phyloP scores from a whole-genome alignment of 208 protist species.

The Wallacemonas collosoma region DNA sequence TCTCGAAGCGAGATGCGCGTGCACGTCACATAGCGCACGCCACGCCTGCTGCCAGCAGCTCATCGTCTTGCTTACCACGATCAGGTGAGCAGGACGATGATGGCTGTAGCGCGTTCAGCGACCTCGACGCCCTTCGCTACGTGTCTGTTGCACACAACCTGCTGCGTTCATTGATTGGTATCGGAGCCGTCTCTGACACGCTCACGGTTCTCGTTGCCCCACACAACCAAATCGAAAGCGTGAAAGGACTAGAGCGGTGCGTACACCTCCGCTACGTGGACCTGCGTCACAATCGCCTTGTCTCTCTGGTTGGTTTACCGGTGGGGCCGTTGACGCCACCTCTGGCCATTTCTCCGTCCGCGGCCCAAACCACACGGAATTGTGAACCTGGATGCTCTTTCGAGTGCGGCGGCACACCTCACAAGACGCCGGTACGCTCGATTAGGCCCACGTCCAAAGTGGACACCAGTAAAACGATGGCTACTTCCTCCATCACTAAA shows the following conservation, averaged over 20 bases:
- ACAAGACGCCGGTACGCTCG: not conserved
- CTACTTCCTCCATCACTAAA: not conserved
- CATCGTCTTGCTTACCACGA: not conserved
- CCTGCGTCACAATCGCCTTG: constrained; percentile 34
- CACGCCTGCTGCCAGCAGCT: not conserved
- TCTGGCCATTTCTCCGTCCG: not conserved
- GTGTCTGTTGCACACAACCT: constrained; percentile 30
- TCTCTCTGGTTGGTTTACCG: constrained; percentile 30
- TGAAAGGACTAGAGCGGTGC: constrained; percentile 33
- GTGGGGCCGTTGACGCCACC: not conserved
- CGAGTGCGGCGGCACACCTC: not conserved
- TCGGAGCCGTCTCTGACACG: constrained; percentile 23
- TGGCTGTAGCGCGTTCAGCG: constrained; percentile 21
- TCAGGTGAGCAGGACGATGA: constrained; percentile 12
- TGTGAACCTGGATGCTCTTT: not conserved
- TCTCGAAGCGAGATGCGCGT: constrained; percentile 9
- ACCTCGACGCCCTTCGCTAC: constrained; percentile 18
- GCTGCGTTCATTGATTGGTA: constrained; percentile 25
- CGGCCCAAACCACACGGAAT: not conserved
- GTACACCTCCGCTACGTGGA: constrained; percentile 31
- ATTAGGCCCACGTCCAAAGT: constrained; percentile 7
- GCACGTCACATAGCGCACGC: not conserved
- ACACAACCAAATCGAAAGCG: constrained; percentile 32
- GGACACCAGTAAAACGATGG: not conserved
- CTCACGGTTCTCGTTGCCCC: constrained; percentile 36